Evolutionary conservation across 164 flowering plant species (phyloP), one percentile per base, ranked within the genome.

Genomic region (Hamamelis virginiana): DNA sequence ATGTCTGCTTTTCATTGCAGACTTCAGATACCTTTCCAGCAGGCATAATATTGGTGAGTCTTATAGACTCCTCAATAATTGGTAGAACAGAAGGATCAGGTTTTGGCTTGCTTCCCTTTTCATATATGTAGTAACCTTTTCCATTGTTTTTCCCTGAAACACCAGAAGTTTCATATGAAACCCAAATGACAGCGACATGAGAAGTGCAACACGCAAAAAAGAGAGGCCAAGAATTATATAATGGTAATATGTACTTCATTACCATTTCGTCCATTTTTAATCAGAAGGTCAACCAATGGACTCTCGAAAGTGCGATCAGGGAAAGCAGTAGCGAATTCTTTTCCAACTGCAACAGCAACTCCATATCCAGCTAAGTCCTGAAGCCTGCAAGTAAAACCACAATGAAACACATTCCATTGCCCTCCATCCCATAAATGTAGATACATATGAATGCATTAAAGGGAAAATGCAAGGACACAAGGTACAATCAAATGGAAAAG

Each of bases 321-420:
- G 64, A 86, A 95, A 57, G 97, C 86, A 69, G 73, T 33, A 45
- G 78, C 71, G 80, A 86, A 87, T 80, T 77, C 80, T 74, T 85
- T 80, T 9, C 75, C 72, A 27, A 78, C 86, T 43, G 96, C 93
- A 69, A 81, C 25, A 1, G 83, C 86, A 19, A 92, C 96, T 50
- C 93, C 99, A 77, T 95, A 92, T 71, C 99, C 99, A 69, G 94
- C 84, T 53, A 95, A 52, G 72, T 92, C 99, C 79, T 81, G 89
- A 77, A 95, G 96, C 91, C 99, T 95, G 81, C 18, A 68, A 73
- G 61, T 19, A 27, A 41, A 56, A 41, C 9, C 55, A 45, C n/a
- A 47, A 60, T 19, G 51, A 73, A 21, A 46, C 48, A 41, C 46
- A 65, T 2, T 23, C 47, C 60, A 15, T 52, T 15, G 69, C 45